Evolutionary conservation across 2,329 filamentous ascomycete genomes (phyloP), one percentile per base, ranked within the genome.

Genomic region (Atkinsonella hypoxylon): DNA sequence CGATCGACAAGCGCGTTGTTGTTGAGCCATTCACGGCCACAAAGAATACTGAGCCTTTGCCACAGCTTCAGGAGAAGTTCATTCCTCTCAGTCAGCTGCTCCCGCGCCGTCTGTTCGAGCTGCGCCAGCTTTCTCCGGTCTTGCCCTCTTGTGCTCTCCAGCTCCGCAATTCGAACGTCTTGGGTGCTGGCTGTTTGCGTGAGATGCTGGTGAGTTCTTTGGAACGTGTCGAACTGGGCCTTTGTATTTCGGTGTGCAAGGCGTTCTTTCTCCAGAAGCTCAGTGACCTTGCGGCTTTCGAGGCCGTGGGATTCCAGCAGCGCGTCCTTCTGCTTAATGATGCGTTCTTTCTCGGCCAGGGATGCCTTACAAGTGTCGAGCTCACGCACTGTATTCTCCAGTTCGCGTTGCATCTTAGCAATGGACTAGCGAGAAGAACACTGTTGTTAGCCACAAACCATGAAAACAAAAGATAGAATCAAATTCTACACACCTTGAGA

Each of bases 1-100:
- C 89, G 88, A 60, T 93, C 91, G 62, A 97, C 87, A 22, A 95
- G 79, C 51, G 85, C 85, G 66, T 97, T 90, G 60, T 85, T 82
- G 64, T 95, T 87, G 4, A 87, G 81, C 91, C 93, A 98, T 62
- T 97, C 93, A 0, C 82, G 78, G 11, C 93, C 93, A 60, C 93
- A 97, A 42, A 97, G 76, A 0, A 81, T 77, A 3, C 88, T 90
- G 9, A 98, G 76, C 44, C 87, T 80, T 55, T 91, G 91, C 93
- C 93, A 98, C 5, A 97, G 72, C n/a, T 82, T 77, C 20, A 96
- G 78, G 17, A 97, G 76, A 48, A 98, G 74, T 53, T 87, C 85
- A 68, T 97, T 96, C 50, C 93, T 83, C 68, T 97, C 93, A 42
- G 78, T 79, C 39, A 97, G 77, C 68, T 97, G 89, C 48, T 96